Evolutionary conservation across 306 rosid genomes (phyloP), one percentile per base, ranked within the genome.

Genomic region (Lagenaria siceraria): DNA sequence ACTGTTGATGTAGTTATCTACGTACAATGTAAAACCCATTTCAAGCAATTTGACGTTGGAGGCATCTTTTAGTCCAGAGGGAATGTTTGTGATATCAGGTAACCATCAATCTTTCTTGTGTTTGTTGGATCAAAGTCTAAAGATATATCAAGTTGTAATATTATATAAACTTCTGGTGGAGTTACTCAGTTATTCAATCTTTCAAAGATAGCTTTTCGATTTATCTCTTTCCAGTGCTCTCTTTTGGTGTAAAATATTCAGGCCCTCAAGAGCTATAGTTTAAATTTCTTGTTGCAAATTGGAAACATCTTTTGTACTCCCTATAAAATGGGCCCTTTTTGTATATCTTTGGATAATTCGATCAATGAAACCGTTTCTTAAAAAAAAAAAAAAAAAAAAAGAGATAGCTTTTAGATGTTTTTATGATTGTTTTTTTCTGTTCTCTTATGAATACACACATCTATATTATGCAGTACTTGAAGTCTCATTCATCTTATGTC

Each of bases 21-120:
- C 97, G 3, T 87, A 89, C 84, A 92, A 88, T 71, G 96, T 89
- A 48, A 83, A 82, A 46, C 97, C 93, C 55, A 93, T 95, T 75
- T 90, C 96, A 24, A 65, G 84, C 78, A 89, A 85, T 78, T 88
- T 97, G 77, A 95, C 97, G 11, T 81, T 95, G 81, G 98, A 95
- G 88, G 97, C 97, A 76, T 92, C 98, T 82, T 95, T 92, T 88
- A 95, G 97, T 79, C 97, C 97, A 0, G 97, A 95, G 78, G 97
- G 98, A 78, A 95, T 86, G 97, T 95, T 92, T 87, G 97, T 92
- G 36, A 84, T 92, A 78, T 95, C 97, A 78, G 93, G 97, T 89
- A 86, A 59, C 77, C 78, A 61, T 24, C 56, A 79, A 21, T 65
- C 73, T 10, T 68, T 25, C 77, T 79, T 25, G 10, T 58, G 49